phyloP scores from a whole-genome alignment of 805 yeast genomes.

The Grigorovia transvaalensis region DNA sequence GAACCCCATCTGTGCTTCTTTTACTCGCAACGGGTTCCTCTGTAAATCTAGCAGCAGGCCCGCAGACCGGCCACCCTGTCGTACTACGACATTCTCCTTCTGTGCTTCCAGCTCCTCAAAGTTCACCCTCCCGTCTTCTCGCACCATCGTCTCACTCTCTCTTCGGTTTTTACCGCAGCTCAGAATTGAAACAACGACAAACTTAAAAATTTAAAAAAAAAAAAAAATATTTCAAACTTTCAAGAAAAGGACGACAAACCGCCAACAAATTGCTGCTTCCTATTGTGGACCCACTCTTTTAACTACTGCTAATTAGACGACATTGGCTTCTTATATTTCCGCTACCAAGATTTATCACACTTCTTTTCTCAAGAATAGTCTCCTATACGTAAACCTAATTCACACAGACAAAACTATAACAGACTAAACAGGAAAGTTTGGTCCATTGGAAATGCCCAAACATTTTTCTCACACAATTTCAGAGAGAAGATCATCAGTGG shows the following conservation, averaged over 20 bases:
- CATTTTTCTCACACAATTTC: conserved; percentile 23
- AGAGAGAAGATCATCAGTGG: conserved; percentile 24
- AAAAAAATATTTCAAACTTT: too few species aligned
- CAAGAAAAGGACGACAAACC: neutral
- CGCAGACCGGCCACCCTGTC: conserved; percentile 61
- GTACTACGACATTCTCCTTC: conserved; percentile 69
- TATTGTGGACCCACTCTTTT: neutral
- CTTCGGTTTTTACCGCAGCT: neutral
- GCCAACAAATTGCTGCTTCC: neutral
- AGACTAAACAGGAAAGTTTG: neutral
- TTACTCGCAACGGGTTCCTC: conserved; percentile 17
- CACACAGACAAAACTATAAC: too few species aligned
- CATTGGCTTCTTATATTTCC: neutral
- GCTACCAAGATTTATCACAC: neutral
- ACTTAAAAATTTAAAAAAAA: neutral
- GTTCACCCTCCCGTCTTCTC: conserved; percentile 6
- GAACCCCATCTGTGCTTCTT: neutral
- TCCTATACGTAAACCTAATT: too few species aligned
- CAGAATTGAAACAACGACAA: neutral
- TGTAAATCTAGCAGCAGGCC: conserved; percentile 30
- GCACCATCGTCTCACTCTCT: neutral
- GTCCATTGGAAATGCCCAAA: conserved; percentile 6
- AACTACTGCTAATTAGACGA: neutral
- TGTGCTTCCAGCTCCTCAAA: conserved; percentile 45
- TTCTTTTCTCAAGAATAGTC: too few species aligned